A percentile compares a stretch with the other conserved stretches of the same genome.
Evolutionary conservation across 257 asterid genomes (phyloP).

Genomic region (Mentha longifolia): DNA sequence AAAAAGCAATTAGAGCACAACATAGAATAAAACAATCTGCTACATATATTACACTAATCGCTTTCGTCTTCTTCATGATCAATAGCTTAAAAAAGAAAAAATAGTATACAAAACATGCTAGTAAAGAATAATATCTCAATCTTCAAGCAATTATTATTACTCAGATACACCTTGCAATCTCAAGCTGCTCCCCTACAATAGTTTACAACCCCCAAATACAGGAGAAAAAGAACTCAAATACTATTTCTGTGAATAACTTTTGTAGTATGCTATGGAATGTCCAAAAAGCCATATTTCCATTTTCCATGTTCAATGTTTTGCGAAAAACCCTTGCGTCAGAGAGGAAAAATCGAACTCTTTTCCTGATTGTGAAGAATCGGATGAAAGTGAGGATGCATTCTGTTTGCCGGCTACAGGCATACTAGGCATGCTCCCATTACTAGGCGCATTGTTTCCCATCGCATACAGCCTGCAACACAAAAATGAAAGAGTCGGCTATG

Average conservation of each 20-base stretch:
- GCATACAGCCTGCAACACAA: slow-evolving; percentile 57
- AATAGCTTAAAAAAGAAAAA: slow-evolving; percentile 15
- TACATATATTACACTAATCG: slow-evolving; percentile 24
- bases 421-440: slow-evolving; percentile 51
- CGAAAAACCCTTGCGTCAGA: slow-evolving; percentile 82
- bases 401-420: slow-evolving; percentile 50
- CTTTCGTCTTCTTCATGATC: slow-evolving; percentile 28
- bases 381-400: slow-evolving; percentile 47
- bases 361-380: slow-evolving; percentile 58
- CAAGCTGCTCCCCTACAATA: slow-evolving; percentile 45
- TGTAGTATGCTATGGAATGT: slow-evolving; percentile 34
- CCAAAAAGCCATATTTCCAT: slow-evolving; percentile 29
- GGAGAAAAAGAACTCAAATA: slow-evolving; percentile 44
- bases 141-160: slow-evolving; percentile 45
- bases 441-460: slow-evolving; percentile 52
- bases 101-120: slow-evolving; percentile 19
- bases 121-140: slow-evolving; percentile 44
- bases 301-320: slow-evolving; percentile 61
- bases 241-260: slow-evolving; percentile 32
- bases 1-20: too few relatives aligned
- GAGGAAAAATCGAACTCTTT: slow-evolving; percentile 94
- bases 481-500: neutral
- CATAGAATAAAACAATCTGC: slow-evolving; percentile 18
- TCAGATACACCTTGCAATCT: slow-evolving; percentile 47
- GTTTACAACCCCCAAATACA: slow-evolving; percentile 56